Percentiles rank a stretch among this genome's conserved stretches.
Evolutionary conservation across 2,329 filamentous ascomycete genomes (phyloP).

Genomic region (Nigrospora sphaerica): DNA sequence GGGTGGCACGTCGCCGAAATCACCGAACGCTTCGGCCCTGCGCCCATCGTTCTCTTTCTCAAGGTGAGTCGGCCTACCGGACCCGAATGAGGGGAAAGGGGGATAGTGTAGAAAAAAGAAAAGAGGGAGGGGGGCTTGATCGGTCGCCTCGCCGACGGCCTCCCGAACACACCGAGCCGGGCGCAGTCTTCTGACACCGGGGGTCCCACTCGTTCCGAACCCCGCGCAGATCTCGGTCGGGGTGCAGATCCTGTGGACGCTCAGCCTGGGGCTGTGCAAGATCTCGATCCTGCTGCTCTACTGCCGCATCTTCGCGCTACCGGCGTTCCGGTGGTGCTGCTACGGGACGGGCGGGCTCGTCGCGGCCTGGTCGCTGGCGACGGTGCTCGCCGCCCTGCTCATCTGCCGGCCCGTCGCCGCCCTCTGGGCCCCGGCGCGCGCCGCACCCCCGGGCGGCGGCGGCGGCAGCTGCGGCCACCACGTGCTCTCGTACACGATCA

Average conservation of each 20-base stretch:
- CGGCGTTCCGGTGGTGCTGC: neutral
- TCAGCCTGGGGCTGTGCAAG: constrained; percentile 3
- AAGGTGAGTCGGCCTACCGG: neutral
- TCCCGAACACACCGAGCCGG: neutral
- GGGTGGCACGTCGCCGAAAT: neutral
- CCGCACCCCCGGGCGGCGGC: no score
- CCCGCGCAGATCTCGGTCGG: neutral
- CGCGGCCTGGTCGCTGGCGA: neutral
- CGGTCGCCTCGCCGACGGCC: neutral
- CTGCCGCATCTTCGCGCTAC: neutral
- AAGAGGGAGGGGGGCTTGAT: no score
- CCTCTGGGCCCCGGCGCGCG: constrained; percentile 2
- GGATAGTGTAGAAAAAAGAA: no score
- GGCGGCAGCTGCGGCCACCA: constrained; percentile 2
- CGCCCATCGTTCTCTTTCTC: neutral
- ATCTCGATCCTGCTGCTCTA: constrained; percentile 3
- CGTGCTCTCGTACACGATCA: neutral
- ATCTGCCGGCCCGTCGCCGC: constrained; percentile 4
- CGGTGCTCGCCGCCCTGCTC: neutral
- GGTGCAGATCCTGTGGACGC: neutral
- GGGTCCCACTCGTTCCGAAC: no score
- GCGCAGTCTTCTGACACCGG: neutral
- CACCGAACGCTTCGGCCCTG: neutral
- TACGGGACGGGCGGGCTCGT: neutral
- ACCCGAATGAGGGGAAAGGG: neutral